phyloP scores from a whole-genome alignment of 2,329 filamentous ascomycete genomes.

The Aspergillus niger region DNA sequence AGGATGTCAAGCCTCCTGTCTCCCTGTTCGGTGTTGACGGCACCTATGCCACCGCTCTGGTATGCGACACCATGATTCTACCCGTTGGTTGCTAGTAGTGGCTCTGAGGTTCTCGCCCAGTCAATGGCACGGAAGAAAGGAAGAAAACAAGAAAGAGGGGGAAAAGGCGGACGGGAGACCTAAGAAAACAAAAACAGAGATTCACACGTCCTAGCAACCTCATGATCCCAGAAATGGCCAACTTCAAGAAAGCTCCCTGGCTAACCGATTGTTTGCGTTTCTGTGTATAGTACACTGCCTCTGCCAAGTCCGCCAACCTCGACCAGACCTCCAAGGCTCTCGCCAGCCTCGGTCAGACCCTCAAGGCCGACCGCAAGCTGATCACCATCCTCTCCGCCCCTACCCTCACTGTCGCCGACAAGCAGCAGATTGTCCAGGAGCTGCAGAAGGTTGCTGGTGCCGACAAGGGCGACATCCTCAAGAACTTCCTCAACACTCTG shows the following conservation, averaged over 20 bases:
- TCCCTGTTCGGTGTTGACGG: conserved; percentile 94
- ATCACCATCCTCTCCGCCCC: conserved; percentile 73
- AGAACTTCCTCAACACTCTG: conserved; percentile 89
- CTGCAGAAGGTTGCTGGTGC: conserved; percentile 78
- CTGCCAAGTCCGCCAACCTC: conserved; percentile 81
- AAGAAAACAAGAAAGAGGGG: background rate
- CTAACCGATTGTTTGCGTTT: conserved; percentile 13
- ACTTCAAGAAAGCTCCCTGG: background rate
- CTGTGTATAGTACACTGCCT: conserved; percentile 80
- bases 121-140: background rate
- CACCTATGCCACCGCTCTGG: conserved; percentile 97
- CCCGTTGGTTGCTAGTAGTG: background rate
- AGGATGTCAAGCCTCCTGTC: conserved; percentile 79
- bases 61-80: conserved; percentile 56
- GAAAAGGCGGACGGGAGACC: background rate
- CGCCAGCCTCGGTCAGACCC: conserved; percentile 66
- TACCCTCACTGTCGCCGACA: conserved; percentile 76
- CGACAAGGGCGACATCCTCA: conserved; percentile 76
- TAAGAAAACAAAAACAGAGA: background rate
- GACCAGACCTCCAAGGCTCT: conserved; percentile 84
- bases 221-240: background rate
- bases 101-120: background rate
- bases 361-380: conserved; percentile 85
- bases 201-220: background rate
- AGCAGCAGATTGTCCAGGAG: conserved; percentile 81